Percentiles rank a stretch among this genome's conserved stretches.
These are phyloP conservation scores for Teunomyces lycoperdinae DNA, from an alignment of 805 yeast genomes.

Conservation along the genomic window DNA sequence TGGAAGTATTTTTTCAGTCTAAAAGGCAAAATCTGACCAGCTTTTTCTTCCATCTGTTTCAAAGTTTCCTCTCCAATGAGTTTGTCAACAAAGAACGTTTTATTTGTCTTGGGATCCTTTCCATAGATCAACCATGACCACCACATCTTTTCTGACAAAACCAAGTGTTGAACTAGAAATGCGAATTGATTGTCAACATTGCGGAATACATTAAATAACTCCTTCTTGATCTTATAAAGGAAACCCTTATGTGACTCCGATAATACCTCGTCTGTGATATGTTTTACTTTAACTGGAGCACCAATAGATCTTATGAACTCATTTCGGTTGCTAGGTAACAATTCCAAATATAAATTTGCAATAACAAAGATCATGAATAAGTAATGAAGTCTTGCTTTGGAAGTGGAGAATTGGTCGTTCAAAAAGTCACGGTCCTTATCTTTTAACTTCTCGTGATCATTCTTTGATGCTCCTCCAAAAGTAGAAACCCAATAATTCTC, in stretches of 20 bases:
- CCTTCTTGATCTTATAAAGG: conserved; percentile 25
- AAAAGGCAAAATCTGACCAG: conserved; percentile 21
- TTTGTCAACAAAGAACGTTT: conserved; percentile 25
- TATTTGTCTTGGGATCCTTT: conserved; percentile 30
- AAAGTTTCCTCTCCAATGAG: conserved; percentile 21
- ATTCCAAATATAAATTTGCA: conserved; percentile 28
- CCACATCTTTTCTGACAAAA: conserved; percentile 32
- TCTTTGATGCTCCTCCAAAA: conserved; percentile 22
- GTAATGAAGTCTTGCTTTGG: conserved; percentile 24
- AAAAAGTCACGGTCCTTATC: conserved; percentile 24
- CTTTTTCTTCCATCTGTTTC: conserved; percentile 14
- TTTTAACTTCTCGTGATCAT: conserved; percentile 14
- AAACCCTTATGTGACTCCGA: conserved; percentile 22
- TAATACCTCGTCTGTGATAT: conserved; percentile 31
- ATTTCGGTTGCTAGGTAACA: conserved; percentile 20
- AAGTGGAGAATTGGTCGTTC: conserved; percentile 22
- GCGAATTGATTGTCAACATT: conserved; percentile 25
- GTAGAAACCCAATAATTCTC: conserved; percentile 35
- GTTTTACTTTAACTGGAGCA: conserved; percentile 32
- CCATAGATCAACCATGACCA: conserved; percentile 41
- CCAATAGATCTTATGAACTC: conserved; percentile 18
- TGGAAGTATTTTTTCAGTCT: conserved; percentile 39
- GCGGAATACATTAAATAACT: conserved; percentile 20
- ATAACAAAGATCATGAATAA: conserved; percentile 31
- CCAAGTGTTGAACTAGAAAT: conserved; percentile 24